Conservation (phyloP, 768 basidiomycete genomes). For the Psilocybe tampanensis region DNA sequence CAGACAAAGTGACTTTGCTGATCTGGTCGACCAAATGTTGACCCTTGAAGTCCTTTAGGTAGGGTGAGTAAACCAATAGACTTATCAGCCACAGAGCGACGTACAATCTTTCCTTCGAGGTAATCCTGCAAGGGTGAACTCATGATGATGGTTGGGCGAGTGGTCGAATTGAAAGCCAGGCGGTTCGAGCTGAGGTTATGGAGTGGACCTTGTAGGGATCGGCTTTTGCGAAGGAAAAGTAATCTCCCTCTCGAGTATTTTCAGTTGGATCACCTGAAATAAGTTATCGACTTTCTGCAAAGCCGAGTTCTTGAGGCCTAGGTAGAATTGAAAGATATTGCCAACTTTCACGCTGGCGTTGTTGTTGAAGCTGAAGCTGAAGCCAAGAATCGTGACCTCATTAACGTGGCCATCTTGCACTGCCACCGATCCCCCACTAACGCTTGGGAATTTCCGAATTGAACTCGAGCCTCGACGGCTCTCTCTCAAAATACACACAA, state of each 20-base stretch:
- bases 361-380: neutral
- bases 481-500: too few species aligned
- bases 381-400: neutral
- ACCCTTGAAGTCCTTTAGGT: slow-evolving; percentile 60
- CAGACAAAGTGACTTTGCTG: slow-evolving; percentile 43
- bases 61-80: neutral
- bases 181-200: too few species aligned
- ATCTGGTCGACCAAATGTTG: slow-evolving; percentile 56
- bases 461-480: too few species aligned
- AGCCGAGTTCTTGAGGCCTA: too few species aligned
- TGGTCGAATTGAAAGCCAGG: too few species aligned
- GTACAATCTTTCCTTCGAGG: slow-evolving; percentile 44
- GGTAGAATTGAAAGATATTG: too few species aligned
- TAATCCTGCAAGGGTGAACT: slow-evolving; percentile 27
- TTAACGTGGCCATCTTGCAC: slow-evolving; percentile 7
- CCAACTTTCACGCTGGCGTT: neutral
- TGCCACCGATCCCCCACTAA: neutral
- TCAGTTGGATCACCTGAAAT: too few species aligned
- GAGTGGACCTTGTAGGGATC: too few species aligned
- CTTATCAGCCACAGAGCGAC: slow-evolving; percentile 7
- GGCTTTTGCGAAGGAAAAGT: too few species aligned
- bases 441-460: too few species aligned
- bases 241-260: too few species aligned
- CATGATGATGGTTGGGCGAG: slow-evolving; percentile 11
- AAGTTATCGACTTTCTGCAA: too few species aligned